These are phyloP conservation scores for Rhododendron vialii DNA, from an alignment of 148 eudicot genomes.

Conservation along the genomic window DNA sequence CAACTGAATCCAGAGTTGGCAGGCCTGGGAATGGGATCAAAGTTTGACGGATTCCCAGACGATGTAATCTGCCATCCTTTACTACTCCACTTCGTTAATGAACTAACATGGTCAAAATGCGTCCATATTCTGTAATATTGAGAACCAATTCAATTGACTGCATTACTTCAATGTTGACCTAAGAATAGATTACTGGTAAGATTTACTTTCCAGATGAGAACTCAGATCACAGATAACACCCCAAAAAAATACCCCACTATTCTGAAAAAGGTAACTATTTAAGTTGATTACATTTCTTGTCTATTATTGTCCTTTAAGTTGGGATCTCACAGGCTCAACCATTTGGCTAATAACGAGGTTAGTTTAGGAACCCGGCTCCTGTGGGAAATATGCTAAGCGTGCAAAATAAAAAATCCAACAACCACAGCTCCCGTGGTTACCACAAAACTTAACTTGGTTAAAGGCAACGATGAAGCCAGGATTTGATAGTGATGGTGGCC, in stretches of 20 bases:
- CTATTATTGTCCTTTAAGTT: background rate
- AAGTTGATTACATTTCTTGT: background rate
- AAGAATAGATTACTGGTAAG: background rate
- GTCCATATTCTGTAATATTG: background rate
- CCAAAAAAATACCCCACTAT: background rate
- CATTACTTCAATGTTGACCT: background rate
- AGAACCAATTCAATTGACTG: background rate
- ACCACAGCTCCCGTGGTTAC: background rate
- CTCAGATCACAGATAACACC: background rate
- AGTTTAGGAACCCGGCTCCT: background rate
- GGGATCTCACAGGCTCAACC: background rate
- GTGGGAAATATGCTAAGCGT: background rate
- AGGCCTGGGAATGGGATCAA: background rate
- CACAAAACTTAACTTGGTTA: background rate
- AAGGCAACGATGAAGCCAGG: background rate
- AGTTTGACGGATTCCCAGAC: background rate
- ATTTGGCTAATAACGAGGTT: background rate
- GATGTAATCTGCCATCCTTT: background rate
- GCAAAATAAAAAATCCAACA: background rate
- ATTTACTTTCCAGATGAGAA: background rate
- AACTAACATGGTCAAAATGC: background rate
- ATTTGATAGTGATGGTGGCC: background rate
- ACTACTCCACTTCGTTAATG: background rate
- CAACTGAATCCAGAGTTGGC: background rate
- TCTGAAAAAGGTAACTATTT: background rate